Conservation (phyloP, 2,329 filamentous ascomycete genomes). For the Capronia epimyces region DNA sequence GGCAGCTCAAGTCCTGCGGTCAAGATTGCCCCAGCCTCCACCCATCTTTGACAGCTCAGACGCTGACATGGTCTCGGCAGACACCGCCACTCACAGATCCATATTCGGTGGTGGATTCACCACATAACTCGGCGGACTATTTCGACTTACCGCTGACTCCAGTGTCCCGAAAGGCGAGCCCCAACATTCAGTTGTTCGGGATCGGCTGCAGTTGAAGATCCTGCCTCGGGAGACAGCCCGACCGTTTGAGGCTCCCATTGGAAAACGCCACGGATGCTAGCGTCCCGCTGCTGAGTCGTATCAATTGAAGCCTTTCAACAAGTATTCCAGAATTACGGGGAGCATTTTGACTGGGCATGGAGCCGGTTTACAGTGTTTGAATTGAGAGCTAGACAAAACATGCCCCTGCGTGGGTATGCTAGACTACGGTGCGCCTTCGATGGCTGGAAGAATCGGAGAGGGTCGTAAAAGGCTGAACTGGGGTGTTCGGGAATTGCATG, state of each 20-base stretch:
- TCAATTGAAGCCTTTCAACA: no score
- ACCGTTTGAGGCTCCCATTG: no score
- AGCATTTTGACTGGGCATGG: no score
- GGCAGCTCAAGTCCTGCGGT: constrained; percentile 3
- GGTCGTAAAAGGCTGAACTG: background rate
- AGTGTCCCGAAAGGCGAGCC: constrained; percentile 39
- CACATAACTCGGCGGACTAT: constrained; percentile 40
- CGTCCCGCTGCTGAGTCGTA: no score
- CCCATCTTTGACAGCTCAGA: constrained; percentile 15
- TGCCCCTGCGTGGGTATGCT: background rate
- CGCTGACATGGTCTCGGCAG: constrained; percentile 30
- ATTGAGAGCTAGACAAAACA: background rate
- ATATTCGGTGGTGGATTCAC: constrained; percentile 40
- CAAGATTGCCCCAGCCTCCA: constrained; percentile 3
- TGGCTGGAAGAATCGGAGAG: background rate
- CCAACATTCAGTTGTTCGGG: constrained; percentile 32
- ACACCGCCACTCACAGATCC: constrained; percentile 37
- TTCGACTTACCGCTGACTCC: constrained; percentile 41
- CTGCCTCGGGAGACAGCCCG: background rate
- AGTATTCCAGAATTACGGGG: no score
- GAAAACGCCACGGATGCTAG: no score
- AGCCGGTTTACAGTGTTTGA: background rate
- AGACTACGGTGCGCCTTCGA: background rate
- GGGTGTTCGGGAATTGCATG: background rate
- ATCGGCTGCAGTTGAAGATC: constrained; percentile 21